A percentile compares a stretch with the other conserved stretches of the same genome.
These are phyloP conservation scores for Gracilaria vermiculophylla DNA, from an alignment of 23 red algal species.

Conservation along the genomic window DNA sequence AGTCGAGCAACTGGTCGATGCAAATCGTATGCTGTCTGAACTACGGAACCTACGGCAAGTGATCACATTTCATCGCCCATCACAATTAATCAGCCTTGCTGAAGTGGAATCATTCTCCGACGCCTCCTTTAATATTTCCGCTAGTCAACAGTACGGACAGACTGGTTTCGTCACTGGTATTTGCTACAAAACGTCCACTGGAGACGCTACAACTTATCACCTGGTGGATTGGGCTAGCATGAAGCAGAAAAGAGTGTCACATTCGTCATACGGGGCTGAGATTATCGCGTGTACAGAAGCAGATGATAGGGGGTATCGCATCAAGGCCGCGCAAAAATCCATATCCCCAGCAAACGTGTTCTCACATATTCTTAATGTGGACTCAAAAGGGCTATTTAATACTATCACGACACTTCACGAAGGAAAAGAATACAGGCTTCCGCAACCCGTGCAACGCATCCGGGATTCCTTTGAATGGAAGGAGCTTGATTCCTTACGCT, in stretches of 20 bases:
- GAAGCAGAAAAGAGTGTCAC: background rate
- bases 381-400: slow-evolving; percentile 24
- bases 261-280: slow-evolving; percentile 36
- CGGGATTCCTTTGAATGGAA: slow-evolving; percentile 1
- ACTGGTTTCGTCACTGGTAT: background rate
- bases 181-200: background rate
- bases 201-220: background rate
- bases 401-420: slow-evolving; percentile 29
- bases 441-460: slow-evolving; percentile 22
- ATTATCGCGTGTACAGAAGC: slow-evolving; percentile 29
- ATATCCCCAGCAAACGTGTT: background rate
- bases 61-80: background rate
- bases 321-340: background rate
- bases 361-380: background rate
- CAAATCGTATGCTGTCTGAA: background rate
- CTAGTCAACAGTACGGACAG: background rate
- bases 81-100: background rate
- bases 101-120: slow-evolving; percentile 5
- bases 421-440: slow-evolving; percentile 4
- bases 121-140: slow-evolving; percentile 21
- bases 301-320: background rate
- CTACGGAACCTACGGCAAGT: background rate
- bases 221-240: background rate
- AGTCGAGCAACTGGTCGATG: background rate
- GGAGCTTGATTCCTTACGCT: background rate